phyloP scores from a whole-genome alignment of 2,329 filamentous ascomycete species.

The Whalleya microplaca region DNA sequence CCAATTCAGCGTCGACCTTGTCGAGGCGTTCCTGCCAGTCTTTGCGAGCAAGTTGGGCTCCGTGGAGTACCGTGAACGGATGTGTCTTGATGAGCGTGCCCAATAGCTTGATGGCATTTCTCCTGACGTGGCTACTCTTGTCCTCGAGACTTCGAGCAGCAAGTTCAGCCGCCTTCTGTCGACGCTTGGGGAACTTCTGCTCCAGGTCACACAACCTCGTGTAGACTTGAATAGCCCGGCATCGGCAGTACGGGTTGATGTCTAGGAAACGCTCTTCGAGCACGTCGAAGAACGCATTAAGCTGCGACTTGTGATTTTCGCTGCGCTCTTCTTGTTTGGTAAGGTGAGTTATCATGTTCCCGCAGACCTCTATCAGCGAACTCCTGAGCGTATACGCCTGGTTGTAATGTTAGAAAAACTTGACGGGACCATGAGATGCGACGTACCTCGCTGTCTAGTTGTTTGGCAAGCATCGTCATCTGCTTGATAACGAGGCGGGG shows the following conservation, averaged over 20 bases:
- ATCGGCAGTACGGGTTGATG: constrained; percentile 94
- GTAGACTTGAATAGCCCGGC: constrained; percentile 90
- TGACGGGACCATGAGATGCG: not conserved
- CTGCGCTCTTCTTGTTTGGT: constrained; percentile 89
- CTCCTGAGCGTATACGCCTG: constrained; percentile 91
- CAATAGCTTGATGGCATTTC: constrained; percentile 92
- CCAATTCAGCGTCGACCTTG: constrained; percentile 80
- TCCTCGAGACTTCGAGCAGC: constrained; percentile 90
- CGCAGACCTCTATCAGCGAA: constrained; percentile 94
- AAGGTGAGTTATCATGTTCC: constrained; percentile 89
- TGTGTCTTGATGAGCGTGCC: constrained; percentile 89
- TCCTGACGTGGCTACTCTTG: constrained; percentile 95
- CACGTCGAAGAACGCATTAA: constrained; percentile 96
- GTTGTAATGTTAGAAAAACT: constrained; percentile 13
- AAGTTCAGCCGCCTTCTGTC: constrained; percentile 85
- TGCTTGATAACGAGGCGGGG: constrained; percentile 95
- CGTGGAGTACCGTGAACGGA: constrained; percentile 90
- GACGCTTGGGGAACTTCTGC: constrained; percentile 90
- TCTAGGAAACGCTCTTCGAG: constrained; percentile 95
- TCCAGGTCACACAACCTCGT: constrained; percentile 91
- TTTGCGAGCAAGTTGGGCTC: constrained; percentile 79
- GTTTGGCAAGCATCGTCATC: constrained; percentile 92
- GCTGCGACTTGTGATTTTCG: constrained; percentile 91
- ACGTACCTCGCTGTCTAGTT: constrained; percentile 86
- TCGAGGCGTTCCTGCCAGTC: constrained; percentile 86